Conservation (phyloP, 768 basidiomycete genomes). For the Tremella yokohamensis region DNA sequence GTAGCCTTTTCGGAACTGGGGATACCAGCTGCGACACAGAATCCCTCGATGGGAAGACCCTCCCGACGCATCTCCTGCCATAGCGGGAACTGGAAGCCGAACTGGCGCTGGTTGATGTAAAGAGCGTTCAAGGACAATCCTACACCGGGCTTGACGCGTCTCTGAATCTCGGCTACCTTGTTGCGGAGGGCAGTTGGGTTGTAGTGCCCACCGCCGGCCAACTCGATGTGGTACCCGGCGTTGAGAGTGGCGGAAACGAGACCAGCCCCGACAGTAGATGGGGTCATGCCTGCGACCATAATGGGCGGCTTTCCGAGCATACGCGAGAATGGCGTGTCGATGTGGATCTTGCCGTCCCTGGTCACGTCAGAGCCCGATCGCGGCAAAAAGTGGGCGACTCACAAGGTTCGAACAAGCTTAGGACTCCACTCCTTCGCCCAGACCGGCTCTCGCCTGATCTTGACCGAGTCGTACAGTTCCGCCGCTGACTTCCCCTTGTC, state of each 20-base stretch:
- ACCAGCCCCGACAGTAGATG: slow-evolving; percentile 89
- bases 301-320: slow-evolving; percentile 93
- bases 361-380: slow-evolving; percentile 11
- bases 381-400: slow-evolving; percentile 33
- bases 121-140: slow-evolving; percentile 91
- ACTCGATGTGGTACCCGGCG: slow-evolving; percentile 93
- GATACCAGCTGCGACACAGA: slow-evolving; percentile 96
- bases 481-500: slow-evolving; percentile 83
- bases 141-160: slow-evolving; percentile 76
- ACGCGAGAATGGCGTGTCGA: slow-evolving; percentile 95
- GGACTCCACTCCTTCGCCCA: slow-evolving; percentile 90
- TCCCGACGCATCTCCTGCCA: slow-evolving; percentile 98
- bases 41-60: slow-evolving; percentile 94
- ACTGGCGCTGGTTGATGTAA: slow-evolving; percentile 97
- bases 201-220: slow-evolving; percentile 98
- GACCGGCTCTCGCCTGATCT: slow-evolving; percentile 73
- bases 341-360: slow-evolving; percentile 84
- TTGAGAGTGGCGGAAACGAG: slow-evolving; percentile 89
- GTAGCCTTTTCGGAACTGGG: slow-evolving; percentile 94
- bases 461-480: slow-evolving; percentile 69
- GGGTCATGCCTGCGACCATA: slow-evolving; percentile 99
- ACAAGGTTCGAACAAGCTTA: slow-evolving; percentile 83
- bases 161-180: slow-evolving; percentile 89
- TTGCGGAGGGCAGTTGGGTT: slow-evolving; percentile 79
- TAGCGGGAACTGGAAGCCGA: slow-evolving; percentile 91